Evolutionary conservation across 306 rosid species (phyloP).

Genomic region (Nissolia schottii): DNA sequence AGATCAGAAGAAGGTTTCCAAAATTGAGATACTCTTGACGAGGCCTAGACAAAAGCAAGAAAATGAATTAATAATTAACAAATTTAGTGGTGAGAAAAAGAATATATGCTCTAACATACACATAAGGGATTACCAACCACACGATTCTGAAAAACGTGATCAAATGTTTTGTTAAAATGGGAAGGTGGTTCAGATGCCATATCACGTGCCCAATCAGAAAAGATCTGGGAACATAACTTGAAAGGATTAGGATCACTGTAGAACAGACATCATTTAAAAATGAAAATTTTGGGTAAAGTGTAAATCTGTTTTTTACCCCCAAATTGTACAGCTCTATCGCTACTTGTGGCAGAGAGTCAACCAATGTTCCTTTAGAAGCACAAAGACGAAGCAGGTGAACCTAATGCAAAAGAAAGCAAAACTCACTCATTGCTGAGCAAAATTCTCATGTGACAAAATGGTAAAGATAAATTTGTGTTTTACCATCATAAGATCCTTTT

Average conservation of each 20-base stretch:
- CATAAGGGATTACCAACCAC: constrained; percentile 43
- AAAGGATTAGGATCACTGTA: constrained; percentile 37
- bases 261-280: constrained; percentile 19
- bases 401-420: constrained; percentile 41
- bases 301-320: constrained; percentile 51
- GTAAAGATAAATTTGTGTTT: constrained; percentile 5
- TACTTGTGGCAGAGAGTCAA: constrained; percentile 65
- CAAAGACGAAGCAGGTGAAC: constrained; percentile 88
- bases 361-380: constrained; percentile 58
- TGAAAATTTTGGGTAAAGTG: background rate
- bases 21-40: constrained; percentile 62
- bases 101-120: background rate
- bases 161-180: constrained; percentile 57
- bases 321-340: constrained; percentile 61
- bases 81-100: constrained; percentile 8
- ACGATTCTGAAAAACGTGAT: constrained; percentile 52
- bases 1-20: constrained; percentile 69
- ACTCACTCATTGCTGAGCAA: background rate
- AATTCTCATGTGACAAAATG: constrained; percentile 5
- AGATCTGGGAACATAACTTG: constrained; percentile 46
- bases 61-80: background rate
- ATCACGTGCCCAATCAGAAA: constrained; percentile 72
- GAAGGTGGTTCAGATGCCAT: constrained; percentile 70
- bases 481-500: constrained; percentile 80
- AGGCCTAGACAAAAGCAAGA: constrained; percentile 46